Evolutionary conservation across 441 rosid species (phyloP).

Genomic region (Arabidopsis lyrata): DNA sequence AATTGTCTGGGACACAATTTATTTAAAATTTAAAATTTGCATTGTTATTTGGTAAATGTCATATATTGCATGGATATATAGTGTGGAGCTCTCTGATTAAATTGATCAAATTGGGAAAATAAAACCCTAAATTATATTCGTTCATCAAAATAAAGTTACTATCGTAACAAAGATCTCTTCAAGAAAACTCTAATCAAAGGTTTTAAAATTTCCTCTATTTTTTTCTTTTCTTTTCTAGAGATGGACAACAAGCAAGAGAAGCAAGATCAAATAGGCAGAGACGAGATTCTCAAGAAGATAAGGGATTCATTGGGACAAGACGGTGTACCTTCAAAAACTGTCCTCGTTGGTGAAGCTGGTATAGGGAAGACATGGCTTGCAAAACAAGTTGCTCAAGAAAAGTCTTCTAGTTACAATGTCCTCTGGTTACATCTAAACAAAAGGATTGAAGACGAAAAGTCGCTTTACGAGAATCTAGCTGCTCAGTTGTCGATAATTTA

Average conservation of each 20-base stretch:
- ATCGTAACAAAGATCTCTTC: background rate
- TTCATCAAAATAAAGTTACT: background rate
- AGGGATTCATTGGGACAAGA: background rate
- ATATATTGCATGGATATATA: background rate
- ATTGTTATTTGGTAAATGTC: background rate
- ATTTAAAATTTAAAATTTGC: background rate
- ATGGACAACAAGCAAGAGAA: slow-evolving; percentile 31
- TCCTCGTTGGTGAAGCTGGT: slow-evolving; percentile 53
- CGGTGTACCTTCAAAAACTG: slow-evolving; percentile 25
- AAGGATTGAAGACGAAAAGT: slow-evolving; percentile 20
- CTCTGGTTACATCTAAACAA: slow-evolving; percentile 56
- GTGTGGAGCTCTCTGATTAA: too few relatives aligned
- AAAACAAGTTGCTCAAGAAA: slow-evolving; percentile 37
- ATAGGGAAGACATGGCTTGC: slow-evolving; percentile 61
- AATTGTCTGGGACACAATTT: too few relatives aligned
- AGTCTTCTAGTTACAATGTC: slow-evolving; percentile 32
- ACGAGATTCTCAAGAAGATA: slow-evolving; percentile 10
- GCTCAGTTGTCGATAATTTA: slow-evolving; percentile 47
- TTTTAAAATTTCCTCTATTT: background rate
- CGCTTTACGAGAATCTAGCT: slow-evolving; percentile 47
- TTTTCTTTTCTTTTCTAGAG: background rate
- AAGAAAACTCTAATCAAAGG: slow-evolving; percentile 3
- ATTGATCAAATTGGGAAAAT: background rate
- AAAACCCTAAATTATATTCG: background rate
- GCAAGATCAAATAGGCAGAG: background rate